Base-by-base conservation (phyloP, 768 basidiomycete genomes). In the Punctularia strigosozonata region DNA sequence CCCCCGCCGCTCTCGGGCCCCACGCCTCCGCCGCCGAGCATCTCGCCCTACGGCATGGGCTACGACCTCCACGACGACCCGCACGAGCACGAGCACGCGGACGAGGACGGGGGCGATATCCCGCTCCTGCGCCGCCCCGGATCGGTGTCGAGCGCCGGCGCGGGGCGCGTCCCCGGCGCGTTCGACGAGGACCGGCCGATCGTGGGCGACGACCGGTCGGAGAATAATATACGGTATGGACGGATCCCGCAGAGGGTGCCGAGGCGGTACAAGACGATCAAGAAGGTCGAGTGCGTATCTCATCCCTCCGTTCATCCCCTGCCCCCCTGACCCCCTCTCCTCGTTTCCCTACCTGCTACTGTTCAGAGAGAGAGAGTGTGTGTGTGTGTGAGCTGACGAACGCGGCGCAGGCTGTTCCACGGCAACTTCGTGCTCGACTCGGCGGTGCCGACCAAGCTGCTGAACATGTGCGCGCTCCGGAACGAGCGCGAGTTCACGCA, bases 401-500 rank as follows among this genome's bases (percentile, higher is more conserved):
- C n/a, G n/a, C 20, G 33, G 8, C 10, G 10, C 28, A 80, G 80
- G 46, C 67, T 97, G 12, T 90, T 87, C 60, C 83, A 88, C 44
- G 94, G 94, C 5, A 95, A 98, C 58, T 80, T 95, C 35, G 87
- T 98, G 8, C 65, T 92, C 25, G 91, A 97, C 61, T 77, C 82
- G 8, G 73, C 83, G 0, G 90, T 97, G 0, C 94, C 94, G 0
- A 71, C 81, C n/a, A 94, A 90, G 49, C 66, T 98, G 30, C 71
- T 98, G 20, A 77, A 87, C 43, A 77, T 87, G 69, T 90, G 85
- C 49, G 64, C 77, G 5, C 60, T 73, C 44, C 73, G 76, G 38
- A 80, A 73, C 34, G 89, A 89, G 42, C 77, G 89, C 45, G 92
- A 95, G 58, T 92, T 88, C 55, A 89, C 87, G 0, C 82, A 89